Evolutionary conservation across 2,329 filamentous ascomycete species (phyloP), one percentile per base, ranked within the genome.

Genomic region (Xylaria hypoxylon): DNA sequence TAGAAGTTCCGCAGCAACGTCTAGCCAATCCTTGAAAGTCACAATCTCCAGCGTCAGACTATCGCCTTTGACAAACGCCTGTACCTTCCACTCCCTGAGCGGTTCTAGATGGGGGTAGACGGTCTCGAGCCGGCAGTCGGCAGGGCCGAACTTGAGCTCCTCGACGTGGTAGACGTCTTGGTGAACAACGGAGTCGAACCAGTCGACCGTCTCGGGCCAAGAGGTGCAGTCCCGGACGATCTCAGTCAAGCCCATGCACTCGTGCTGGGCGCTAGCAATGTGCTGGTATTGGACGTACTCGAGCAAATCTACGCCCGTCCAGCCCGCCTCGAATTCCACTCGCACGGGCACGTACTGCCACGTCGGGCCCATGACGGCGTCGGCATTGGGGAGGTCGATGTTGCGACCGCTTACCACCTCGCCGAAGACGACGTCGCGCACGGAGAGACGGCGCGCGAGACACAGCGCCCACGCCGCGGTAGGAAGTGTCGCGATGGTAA

Each of bases 331-430:
- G 72, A 91, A 87, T 31, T 78, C 79, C 15, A 91, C 84, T 22
- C 89, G 84, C 40, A 91, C 83, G 0, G 90, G 89, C 0, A 90
- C 83, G 73, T 90, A 89, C 71, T 91, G 89, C 82, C 89, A 89
- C 67, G 88, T 90, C 0, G 89, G 89, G 0, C 90, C 90, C 51
- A 87, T 82, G 52, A 90, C 86, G 59, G 80, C 80, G 66, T 89
- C 86, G 22, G 85, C 83, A 45, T 82, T 81, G 17, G 83, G 79
- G 0, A 89, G 80, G 62, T 85, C 85, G 19, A 86, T 84, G 73
- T 88, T 89, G 52, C 89, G 85, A 0, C 90, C 89, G 65, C 84
- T 89, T 47, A 89, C 88, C 0, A 91, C 89, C 70, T 89, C 86
- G 31, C 89, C 89, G 68, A 91, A 91, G 8, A 88, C 83, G 42